Evolutionary conservation across 2,329 filamentous ascomycete species (phyloP), one percentile per base, ranked within the genome.

Genomic region (Colletotrichum zoysiae): DNA sequence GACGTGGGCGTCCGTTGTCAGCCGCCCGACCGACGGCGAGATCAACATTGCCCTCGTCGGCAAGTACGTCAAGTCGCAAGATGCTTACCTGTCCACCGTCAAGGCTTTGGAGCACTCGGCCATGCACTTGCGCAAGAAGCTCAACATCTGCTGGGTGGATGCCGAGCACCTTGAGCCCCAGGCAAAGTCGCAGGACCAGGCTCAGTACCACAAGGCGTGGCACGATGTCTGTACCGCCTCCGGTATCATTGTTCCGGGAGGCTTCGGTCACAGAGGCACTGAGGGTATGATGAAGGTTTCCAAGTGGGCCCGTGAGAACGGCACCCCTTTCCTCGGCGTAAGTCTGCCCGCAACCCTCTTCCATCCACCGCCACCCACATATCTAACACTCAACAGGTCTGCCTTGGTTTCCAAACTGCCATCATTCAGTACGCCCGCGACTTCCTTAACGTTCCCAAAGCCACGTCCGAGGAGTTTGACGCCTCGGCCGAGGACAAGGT

Each of bases 31-130:
- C 71, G 85, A 91, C 62, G 86, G 89, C 68, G 91, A 94, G 55
- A 91, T 98, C 70, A 88, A 88, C 51, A 97, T 99, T 79, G 94
- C 90, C 11, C 86, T 99, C 16, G 95, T 98, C 14, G 96, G 96
- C 76, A 98, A 98, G 83, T 99, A 99, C 81, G 91, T 91, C 30
- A 89, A 90, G 65, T 89, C 95, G 5, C 91, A 95, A 66, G 95
- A 98, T 81, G 92, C 93, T 5, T 98, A 98, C 78, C 87, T 97
- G 59, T 92, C 90, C 56, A 91, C 97, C 55, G 87, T 90, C 80
- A 98, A 98, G 83, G 90, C 95, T 0, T 87, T 98, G 3, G 95
- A 98, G 82, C 95, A 98, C 82, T 90, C 93, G 1, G 91, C 95
- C 6, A 98, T 98, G 95, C 90, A 89, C 73, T 96, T 95, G 82